Conservation (phyloP, 805 yeast genomes). For the Schwanniomyces sp. region DNA sequence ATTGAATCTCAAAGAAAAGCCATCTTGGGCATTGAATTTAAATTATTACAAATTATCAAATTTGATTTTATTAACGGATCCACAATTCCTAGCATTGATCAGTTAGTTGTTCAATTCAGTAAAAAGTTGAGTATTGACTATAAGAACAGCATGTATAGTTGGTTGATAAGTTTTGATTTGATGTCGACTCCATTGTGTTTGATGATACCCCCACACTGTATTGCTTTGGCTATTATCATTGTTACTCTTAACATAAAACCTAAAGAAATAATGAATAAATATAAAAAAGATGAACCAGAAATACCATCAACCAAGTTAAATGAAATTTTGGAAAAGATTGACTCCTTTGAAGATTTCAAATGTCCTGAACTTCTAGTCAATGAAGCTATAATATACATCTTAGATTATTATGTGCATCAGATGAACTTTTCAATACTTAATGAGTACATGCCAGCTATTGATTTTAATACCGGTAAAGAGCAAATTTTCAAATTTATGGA, state of each 20-base stretch:
- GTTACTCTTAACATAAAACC: slow-evolving; percentile 55
- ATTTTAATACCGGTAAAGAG: slow-evolving; percentile 41
- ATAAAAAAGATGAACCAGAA: slow-evolving; percentile 15
- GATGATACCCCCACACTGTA: slow-evolving; percentile 71
- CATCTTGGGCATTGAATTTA: slow-evolving; percentile 63
- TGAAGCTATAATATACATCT: slow-evolving; percentile 55
- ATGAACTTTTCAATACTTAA: slow-evolving; percentile 52
- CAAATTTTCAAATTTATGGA: slow-evolving; percentile 48
- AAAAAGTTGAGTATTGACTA: slow-evolving; percentile 49
- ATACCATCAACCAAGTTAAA: slow-evolving; percentile 11
- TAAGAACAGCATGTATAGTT: slow-evolving; percentile 54
- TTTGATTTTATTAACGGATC: slow-evolving; percentile 77
- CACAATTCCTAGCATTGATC: slow-evolving; percentile 51
- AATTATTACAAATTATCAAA: slow-evolving; percentile 69
- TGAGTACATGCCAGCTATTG: slow-evolving; percentile 38
- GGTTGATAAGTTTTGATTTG: slow-evolving; percentile 77
- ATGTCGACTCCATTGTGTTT: slow-evolving; percentile 67
- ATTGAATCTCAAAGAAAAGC: slow-evolving; percentile 57
- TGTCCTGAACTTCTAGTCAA: slow-evolving; percentile 45
- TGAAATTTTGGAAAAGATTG: slow-evolving; percentile 30
- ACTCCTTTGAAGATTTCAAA: slow-evolving; percentile 34
- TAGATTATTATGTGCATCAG: slow-evolving; percentile 61
- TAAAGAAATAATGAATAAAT: slow-evolving; percentile 22
- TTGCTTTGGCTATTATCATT: slow-evolving; percentile 67
- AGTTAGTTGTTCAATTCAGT: slow-evolving; percentile 59